phyloP scores from a whole-genome alignment of 495 filamentous ascomycete genomes.

The Penicillium maclennaniae region DNA sequence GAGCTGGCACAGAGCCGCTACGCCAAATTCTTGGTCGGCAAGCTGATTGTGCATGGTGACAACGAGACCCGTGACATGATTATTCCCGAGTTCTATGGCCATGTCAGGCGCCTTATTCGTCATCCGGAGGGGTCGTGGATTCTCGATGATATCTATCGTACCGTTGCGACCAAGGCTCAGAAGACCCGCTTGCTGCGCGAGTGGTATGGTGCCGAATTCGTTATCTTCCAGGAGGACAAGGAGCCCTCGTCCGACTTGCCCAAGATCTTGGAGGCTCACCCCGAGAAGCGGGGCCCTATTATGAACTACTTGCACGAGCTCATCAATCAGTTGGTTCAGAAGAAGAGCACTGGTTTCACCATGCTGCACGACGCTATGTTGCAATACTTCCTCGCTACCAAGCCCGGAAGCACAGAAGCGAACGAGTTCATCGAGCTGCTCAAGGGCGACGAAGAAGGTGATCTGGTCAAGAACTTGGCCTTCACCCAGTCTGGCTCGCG shows the following conservation, averaged over 20 bases:
- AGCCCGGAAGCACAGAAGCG: constrained; percentile 69
- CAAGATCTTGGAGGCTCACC: constrained; percentile 66
- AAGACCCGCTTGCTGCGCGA: constrained; percentile 80
- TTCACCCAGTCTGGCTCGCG: constrained; percentile 88
- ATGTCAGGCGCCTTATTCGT: constrained; percentile 86
- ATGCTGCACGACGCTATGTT: constrained; percentile 98
- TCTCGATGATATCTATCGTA: constrained; percentile 90
- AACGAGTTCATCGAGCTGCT: constrained; percentile 86
- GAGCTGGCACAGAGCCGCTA: constrained; percentile 89
- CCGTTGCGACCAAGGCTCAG: constrained; percentile 76
- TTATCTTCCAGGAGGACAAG: constrained; percentile 65
- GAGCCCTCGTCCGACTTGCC: constrained; percentile 56
- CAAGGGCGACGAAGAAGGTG: constrained; percentile 84
- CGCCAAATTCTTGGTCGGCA: constrained; percentile 93
- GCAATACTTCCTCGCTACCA: constrained; percentile 83
- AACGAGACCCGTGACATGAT: constrained; percentile 79
- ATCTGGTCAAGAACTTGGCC: constrained; percentile 87
- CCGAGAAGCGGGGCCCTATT: constrained; percentile 80
- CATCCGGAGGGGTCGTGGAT: constrained; percentile 97
- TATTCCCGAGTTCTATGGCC: constrained; percentile 90
- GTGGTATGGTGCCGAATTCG: constrained; percentile 95
- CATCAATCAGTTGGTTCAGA: constrained; percentile 87
- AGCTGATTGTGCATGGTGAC: constrained; percentile 87
- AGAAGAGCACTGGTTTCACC: constrained; percentile 91
- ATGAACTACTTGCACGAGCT: constrained; percentile 80